These are phyloP conservation scores for Aureobasidium lini DNA, from an alignment of 2,329 filamentous ascomycete species.

Conservation along the genomic window DNA sequence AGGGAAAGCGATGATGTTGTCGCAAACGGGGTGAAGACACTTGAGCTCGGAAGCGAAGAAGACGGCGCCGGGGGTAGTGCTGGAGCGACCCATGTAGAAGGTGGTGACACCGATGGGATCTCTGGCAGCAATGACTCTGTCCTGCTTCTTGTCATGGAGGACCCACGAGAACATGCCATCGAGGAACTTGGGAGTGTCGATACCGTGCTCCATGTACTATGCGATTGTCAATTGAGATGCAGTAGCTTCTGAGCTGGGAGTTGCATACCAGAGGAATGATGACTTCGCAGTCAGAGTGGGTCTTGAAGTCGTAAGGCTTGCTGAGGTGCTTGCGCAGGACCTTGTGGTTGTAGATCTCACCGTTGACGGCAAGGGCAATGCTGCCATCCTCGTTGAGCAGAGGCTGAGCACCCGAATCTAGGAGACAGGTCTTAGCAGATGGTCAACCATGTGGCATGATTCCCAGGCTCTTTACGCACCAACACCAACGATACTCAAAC, in stretches of 20 bases:
- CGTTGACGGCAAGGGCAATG: constrained; percentile 92
- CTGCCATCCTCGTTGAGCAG: constrained; percentile 84
- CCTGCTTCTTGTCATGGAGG: constrained; percentile 88
- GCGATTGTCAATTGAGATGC: background rate
- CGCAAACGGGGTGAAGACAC: constrained; percentile 84
- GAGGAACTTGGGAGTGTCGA: constrained; percentile 85
- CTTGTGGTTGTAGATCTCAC: constrained; percentile 99
- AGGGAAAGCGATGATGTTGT: constrained; percentile 89
- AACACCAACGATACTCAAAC: constrained; percentile 94
- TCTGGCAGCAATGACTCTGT: constrained; percentile 86
- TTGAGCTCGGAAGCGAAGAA: constrained; percentile 98
- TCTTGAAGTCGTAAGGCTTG: constrained; percentile 91
- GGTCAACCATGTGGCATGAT: background rate
- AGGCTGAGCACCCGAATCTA: constrained; percentile 92
- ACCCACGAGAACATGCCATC: constrained; percentile 99
- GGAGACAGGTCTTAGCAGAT: background rate
- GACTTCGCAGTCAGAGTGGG: constrained; percentile 95
- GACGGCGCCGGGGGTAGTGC: constrained; percentile 70
- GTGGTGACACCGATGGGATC: constrained; percentile 97
- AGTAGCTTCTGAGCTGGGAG: too few relatives aligned
- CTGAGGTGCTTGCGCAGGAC: constrained; percentile 82
- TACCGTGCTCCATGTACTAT: constrained; percentile 84
- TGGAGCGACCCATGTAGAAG: constrained; percentile 89
- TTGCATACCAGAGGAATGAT: constrained; percentile 83
- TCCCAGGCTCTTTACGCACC: constrained; percentile 47